These are phyloP conservation scores for Tetramitus jugosus DNA, from an alignment of 208 protist species.

Conservation along the genomic window DNA sequence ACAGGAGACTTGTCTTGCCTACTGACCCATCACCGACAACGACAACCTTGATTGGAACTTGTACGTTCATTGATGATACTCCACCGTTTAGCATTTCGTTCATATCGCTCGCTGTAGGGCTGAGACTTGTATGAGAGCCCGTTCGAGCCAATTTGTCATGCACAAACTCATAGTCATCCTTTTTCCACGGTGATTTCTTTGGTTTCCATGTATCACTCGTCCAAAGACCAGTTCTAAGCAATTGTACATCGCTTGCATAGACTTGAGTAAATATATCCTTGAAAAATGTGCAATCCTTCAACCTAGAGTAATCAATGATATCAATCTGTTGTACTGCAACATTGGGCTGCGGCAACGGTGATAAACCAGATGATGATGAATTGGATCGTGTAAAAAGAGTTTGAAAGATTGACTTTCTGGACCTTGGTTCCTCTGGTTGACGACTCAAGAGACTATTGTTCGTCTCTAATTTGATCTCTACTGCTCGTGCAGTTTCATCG, in stretches of 20 bases:
- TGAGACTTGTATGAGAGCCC: no score
- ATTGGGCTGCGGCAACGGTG: background rate
- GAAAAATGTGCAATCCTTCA: background rate
- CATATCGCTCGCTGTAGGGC: background rate
- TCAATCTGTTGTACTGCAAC: background rate
- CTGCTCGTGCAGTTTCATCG: background rate
- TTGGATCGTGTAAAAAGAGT: no score
- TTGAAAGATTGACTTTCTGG: background rate
- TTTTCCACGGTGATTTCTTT: background rate
- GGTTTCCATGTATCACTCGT: background rate
- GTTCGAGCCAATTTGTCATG: background rate
- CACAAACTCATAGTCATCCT: conserved; percentile 4
- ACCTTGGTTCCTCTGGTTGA: no score
- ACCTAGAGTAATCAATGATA: no score
- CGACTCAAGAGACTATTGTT: no score
- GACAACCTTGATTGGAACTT: background rate
- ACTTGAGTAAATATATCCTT: background rate
- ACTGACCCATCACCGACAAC: conserved; percentile 10
- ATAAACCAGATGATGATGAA: background rate
- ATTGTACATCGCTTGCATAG: background rate
- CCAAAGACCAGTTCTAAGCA: conserved; percentile 3
- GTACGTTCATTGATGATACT: background rate
- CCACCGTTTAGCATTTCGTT: no score
- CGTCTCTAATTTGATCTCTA: no score
- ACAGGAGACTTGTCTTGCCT: background rate